Conservation (phyloP, 495 filamentous ascomycete genomes). For the Parathielavia hyrcaniae region DNA sequence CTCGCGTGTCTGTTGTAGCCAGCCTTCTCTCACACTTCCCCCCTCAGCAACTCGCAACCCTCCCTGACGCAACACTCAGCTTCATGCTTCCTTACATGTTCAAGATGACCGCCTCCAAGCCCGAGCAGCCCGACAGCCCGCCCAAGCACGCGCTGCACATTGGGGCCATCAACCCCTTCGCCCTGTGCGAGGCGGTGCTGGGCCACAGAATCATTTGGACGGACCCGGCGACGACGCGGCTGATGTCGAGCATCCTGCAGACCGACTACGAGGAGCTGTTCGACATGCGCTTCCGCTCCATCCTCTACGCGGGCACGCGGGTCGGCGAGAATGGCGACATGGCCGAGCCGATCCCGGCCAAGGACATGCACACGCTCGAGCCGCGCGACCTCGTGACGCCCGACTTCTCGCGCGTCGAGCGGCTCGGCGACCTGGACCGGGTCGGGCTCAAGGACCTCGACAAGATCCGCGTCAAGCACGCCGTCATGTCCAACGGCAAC, state of each 20-base stretch:
- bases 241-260: slow-evolving; percentile 35
- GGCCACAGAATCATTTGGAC: slow-evolving; percentile 32
- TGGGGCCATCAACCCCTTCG: slow-evolving; percentile 39
- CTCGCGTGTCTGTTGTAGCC: too few relatives aligned
- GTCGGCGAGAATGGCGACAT: slow-evolving; percentile 29
- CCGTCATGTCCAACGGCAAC: slow-evolving; percentile 35
- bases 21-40: not conserved
- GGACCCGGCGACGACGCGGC: slow-evolving; percentile 20
- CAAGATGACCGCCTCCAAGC: slow-evolving; percentile 8
- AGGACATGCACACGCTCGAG: slow-evolving; percentile 33
- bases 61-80: too few relatives aligned
- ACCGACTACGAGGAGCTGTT: slow-evolving; percentile 42
- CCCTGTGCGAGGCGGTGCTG: slow-evolving; percentile 35
- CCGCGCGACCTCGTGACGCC: slow-evolving; percentile 36
- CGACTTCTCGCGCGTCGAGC: slow-evolving; percentile 30
- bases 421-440: slow-evolving; percentile 30
- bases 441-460: slow-evolving; percentile 31
- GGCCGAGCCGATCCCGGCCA: slow-evolving; percentile 30
- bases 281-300: slow-evolving; percentile 36
- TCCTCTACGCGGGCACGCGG: slow-evolving; percentile 35
- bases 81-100: too few relatives aligned
- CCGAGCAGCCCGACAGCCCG: slow-evolving; percentile 28
- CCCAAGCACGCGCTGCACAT: slow-evolving; percentile 31
- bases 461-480: slow-evolving; percentile 30
- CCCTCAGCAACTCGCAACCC: not conserved